phyloP scores from a whole-genome alignment of 257 asterid species.

The Nicotiana attenuata region DNA sequence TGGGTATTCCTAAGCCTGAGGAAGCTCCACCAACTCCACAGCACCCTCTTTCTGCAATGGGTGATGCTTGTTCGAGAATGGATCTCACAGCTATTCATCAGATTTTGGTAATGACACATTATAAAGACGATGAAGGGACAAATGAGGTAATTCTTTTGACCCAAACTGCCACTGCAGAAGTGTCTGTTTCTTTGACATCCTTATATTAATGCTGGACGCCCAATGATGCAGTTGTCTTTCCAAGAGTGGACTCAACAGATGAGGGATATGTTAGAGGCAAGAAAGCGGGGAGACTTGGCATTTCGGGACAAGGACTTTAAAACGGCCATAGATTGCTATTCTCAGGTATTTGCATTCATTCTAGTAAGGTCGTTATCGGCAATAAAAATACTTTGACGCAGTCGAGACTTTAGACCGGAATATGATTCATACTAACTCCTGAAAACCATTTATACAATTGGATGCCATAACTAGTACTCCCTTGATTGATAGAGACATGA shows the following conservation, averaged over 20 bases:
- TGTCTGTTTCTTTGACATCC: not conserved
- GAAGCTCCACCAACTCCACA: slow-evolving; percentile 91
- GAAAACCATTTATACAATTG: not conserved
- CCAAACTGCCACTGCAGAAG: slow-evolving; percentile 3
- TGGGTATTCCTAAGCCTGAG: slow-evolving; percentile 81
- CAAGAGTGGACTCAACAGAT: slow-evolving; percentile 99
- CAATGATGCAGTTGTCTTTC: slow-evolving; percentile 63
- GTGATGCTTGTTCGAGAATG: slow-evolving; percentile 93
- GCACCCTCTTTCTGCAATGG: slow-evolving; percentile 92
- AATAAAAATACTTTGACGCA: not conserved
- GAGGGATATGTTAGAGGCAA: slow-evolving; percentile 92
- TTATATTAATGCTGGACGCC: slow-evolving; percentile 9
- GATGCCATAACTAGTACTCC: not conserved
- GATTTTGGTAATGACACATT: slow-evolving; percentile 80
- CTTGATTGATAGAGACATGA: not conserved
- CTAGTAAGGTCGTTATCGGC: not conserved
- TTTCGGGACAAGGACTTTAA: slow-evolving; percentile 95
- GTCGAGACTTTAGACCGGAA: not conserved
- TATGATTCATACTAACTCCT: not conserved
- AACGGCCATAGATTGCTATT: slow-evolving; percentile 80
- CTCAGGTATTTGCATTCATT: slow-evolving; percentile 46
- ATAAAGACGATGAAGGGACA: slow-evolving; percentile 90
- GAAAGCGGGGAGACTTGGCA: slow-evolving; percentile 93
- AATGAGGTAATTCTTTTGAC: slow-evolving; percentile 60
- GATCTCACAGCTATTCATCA: slow-evolving; percentile 98